These are phyloP conservation scores for Acanthamoeba triangularis DNA, from an alignment of 208 protist genomes.

Conservation along the genomic window DNA sequence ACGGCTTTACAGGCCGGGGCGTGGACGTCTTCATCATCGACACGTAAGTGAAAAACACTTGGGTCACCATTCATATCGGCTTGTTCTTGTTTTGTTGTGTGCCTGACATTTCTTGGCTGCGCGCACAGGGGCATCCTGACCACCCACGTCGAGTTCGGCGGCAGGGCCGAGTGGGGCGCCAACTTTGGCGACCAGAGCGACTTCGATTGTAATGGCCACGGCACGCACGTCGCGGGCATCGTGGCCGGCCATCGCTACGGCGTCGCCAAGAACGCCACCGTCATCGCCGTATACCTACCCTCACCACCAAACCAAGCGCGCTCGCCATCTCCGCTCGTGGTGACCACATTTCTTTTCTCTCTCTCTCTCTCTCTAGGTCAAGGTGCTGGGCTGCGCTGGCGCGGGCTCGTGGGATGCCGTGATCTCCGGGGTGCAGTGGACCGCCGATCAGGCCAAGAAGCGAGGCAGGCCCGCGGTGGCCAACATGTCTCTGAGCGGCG, in stretches of 20 bases:
- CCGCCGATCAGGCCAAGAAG: constrained; percentile 43
- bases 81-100: background rate
- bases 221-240: constrained; percentile 77
- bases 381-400: constrained; percentile 74
- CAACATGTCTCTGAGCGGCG: constrained; percentile 81
- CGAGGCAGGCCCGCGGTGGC: constrained; percentile 30
- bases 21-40: constrained; percentile 78
- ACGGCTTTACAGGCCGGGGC: constrained; percentile 16
- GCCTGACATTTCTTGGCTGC: background rate
- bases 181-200: constrained; percentile 19
- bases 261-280: constrained; percentile 74
- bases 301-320: too few relatives aligned
- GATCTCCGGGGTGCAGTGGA: constrained; percentile 75
- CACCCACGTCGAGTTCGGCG: constrained; percentile 56
- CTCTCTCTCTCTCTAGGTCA: constrained; percentile 6
- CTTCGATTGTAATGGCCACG: constrained; percentile 78
- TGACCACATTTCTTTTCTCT: too few relatives aligned
- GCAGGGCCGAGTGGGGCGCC: constrained; percentile 72
- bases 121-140: constrained; percentile 1
- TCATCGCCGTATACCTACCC: constrained; percentile 57
- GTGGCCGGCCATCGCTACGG: constrained; percentile 63
- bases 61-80: too few relatives aligned
- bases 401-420: constrained; percentile 44
- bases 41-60: too few relatives aligned
- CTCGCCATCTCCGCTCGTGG: too few relatives aligned